A percentile compares a stretch with the other conserved stretches of the same genome.
Conservation (phyloP, 257 asterid genomes). For the Plectranthus barbatus region DNA sequence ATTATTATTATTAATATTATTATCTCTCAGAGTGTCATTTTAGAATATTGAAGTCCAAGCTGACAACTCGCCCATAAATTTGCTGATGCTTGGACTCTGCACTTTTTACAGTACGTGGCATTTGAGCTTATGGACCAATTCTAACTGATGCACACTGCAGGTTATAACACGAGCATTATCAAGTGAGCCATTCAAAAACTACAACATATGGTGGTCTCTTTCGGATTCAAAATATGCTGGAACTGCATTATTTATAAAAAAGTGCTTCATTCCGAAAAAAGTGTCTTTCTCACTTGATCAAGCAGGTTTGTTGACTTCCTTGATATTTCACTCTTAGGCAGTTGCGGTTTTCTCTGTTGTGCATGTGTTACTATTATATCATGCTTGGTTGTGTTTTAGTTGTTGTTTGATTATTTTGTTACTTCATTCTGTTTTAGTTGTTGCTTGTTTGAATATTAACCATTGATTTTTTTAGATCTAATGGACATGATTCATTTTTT, state of each 20-base stretch:
- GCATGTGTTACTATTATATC: no score
- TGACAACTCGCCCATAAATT: background rate
- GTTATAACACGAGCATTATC: slow-evolving; percentile 68
- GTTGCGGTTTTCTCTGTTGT: background rate
- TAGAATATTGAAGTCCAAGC: background rate
- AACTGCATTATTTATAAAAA: slow-evolving; percentile 69
- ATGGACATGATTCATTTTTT: no score
- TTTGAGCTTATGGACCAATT: background rate
- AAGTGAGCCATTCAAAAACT: slow-evolving; percentile 57
- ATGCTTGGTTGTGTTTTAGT: no score
- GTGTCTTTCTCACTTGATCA: slow-evolving; percentile 80
- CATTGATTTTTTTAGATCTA: no score
- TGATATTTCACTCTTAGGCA: background rate
- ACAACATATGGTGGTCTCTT: slow-evolving; percentile 92
- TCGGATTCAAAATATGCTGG: slow-evolving; percentile 95
- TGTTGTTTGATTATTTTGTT: no score
- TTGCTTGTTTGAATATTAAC: no score
- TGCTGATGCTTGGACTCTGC: background rate
- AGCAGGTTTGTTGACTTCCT: slow-evolving; percentile 35
- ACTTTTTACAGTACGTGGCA: background rate
- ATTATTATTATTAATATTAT: no score
- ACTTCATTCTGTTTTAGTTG: no score
- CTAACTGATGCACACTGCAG: slow-evolving; percentile 34
- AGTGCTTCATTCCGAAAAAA: slow-evolving; percentile 64
- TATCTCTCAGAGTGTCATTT: slow-evolving; percentile 2